These are phyloP conservation scores for Ceratobasidium sp. DNA, from an alignment of 1,284 basidiomycete genomes.

Conservation along the genomic window DNA sequence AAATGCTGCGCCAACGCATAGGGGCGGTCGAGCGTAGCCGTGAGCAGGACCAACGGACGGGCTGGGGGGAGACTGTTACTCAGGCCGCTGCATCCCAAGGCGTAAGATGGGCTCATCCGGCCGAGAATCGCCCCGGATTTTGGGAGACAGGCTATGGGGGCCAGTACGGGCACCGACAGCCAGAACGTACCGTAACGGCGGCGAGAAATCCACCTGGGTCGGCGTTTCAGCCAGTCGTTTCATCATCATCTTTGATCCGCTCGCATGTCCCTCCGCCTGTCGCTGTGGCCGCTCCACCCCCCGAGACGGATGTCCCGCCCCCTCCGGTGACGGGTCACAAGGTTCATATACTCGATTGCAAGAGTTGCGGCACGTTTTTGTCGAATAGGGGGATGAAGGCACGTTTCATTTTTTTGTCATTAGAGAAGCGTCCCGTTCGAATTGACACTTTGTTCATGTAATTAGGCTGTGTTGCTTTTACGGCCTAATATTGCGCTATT, in stretches of 20 bases:
- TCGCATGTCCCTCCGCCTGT: conserved; percentile 24
- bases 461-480: conserved; percentile 77
- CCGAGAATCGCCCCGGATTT: conserved; percentile 37
- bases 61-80: background rate
- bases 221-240: conserved; percentile 12
- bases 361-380: conserved; percentile 71
- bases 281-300: conserved; percentile 7
- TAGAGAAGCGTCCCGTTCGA: background rate
- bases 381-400: conserved; percentile 87
- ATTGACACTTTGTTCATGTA: background rate
- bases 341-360: conserved; percentile 82
- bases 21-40: conserved; percentile 33
- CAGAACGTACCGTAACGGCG: background rate
- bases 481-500: conserved; percentile 81
- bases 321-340: conserved; percentile 53
- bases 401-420: conserved; percentile 46
- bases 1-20: conserved; percentile 27
- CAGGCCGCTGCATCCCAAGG: conserved; percentile 21
- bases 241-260: conserved; percentile 15
- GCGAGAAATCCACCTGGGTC: background rate
- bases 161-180: background rate
- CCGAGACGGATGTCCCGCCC: conserved; percentile 12
- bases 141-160: conserved; percentile 32
- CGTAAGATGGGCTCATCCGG: conserved; percentile 30
- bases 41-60: conserved; percentile 16